Conservation (phyloP, 805 yeast species). For the Pichia scutulata region DNA sequence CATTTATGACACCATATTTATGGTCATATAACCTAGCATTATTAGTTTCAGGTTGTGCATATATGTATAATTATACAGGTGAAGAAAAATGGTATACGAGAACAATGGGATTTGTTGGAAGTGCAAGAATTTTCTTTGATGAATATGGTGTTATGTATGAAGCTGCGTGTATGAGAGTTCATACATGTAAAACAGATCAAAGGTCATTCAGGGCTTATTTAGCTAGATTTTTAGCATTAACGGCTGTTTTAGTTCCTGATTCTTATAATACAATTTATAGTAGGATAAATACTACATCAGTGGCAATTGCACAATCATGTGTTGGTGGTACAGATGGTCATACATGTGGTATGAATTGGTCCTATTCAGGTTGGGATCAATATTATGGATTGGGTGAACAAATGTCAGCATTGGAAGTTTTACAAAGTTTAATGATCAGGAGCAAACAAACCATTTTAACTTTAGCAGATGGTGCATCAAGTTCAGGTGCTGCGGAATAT, state of each 20-base stretch:
- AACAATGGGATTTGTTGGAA: conserved; percentile 45
- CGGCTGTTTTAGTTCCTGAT: conserved; percentile 64
- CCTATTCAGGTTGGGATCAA: conserved; percentile 51
- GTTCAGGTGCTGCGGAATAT: conserved; percentile 54
- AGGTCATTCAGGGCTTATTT: conserved; percentile 86
- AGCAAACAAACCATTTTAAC: conserved; percentile 48
- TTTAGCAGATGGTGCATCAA: conserved; percentile 22
- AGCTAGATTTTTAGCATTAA: conserved; percentile 63
- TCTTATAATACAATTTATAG: conserved; percentile 31
- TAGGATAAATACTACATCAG: conserved; percentile 43
- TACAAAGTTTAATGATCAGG: conserved; percentile 40
- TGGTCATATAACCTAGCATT: conserved; percentile 90
- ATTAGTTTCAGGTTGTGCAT: conserved; percentile 73
- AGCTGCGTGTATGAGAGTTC: conserved; percentile 67
- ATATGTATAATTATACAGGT: conserved; percentile 63
- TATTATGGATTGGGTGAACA: conserved; percentile 73
- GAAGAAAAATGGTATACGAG: conserved; percentile 61
- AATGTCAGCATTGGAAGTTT: conserved; percentile 62
- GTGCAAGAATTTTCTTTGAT: conserved; percentile 45
- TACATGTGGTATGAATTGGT: conserved; percentile 74
- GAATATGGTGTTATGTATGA: conserved; percentile 58
- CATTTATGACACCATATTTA: conserved; percentile 47
- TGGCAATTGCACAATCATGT: conserved; percentile 64
- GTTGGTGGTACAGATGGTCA: conserved; percentile 67
- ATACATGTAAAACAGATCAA: conserved; percentile 76